Conservation (phyloP, 139 green algal genomes). For the Chlamydomonas urium region DNA sequence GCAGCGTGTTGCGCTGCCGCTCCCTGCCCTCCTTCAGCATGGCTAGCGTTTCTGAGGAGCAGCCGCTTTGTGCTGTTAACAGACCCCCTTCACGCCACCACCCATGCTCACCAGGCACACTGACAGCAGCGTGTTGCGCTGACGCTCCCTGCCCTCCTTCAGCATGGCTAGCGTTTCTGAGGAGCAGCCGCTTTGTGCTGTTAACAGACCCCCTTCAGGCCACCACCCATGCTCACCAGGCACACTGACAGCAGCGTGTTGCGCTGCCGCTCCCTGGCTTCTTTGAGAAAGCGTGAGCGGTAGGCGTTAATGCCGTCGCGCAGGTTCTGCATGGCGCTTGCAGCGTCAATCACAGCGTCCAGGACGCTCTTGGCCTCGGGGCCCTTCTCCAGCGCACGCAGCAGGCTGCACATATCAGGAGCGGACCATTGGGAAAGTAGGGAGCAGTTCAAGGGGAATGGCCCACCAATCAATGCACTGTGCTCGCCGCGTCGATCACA, state of each 20-base stretch:
- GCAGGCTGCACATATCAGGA: background rate
- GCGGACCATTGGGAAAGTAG: background rate
- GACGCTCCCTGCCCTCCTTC: slow-evolving; percentile 46
- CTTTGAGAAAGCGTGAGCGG: slow-evolving; percentile 69
- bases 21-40: slow-evolving; percentile 76
- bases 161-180: background rate
- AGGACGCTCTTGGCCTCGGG: slow-evolving; percentile 65
- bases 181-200: background rate
- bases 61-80: background rate
- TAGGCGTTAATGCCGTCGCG: slow-evolving; percentile 84
- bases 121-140: slow-evolving; percentile 66
- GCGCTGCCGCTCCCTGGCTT: slow-evolving; percentile 74
- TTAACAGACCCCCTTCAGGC: background rate
- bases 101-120: slow-evolving; percentile 44
- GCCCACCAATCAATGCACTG: background rate
- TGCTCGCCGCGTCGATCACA: too few species aligned
- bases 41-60: background rate
- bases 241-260: slow-evolving; percentile 67
- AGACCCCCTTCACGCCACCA: too few species aligned
- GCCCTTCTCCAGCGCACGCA: slow-evolving; percentile 33
- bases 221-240: slow-evolving; percentile 20
- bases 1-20: slow-evolving; percentile 60
- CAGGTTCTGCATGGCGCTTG: slow-evolving; percentile 82
- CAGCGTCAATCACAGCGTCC: slow-evolving; percentile 78
- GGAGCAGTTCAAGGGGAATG: background rate